Base-by-base conservation (phyloP, 768 basidiomycete genomes). In the Leucogyrophana mollusca region DNA sequence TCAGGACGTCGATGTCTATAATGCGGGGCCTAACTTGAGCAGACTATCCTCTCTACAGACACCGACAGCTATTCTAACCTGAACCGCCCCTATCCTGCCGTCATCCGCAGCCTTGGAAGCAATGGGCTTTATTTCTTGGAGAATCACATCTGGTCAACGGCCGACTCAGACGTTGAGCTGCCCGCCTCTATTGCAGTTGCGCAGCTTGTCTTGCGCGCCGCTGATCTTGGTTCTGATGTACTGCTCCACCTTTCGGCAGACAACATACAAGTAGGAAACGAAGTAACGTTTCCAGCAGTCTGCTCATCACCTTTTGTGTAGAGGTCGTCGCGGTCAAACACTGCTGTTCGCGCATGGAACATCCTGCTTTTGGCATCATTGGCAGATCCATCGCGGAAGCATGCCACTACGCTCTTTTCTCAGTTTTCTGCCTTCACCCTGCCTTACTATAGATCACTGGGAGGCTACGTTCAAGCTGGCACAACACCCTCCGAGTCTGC, bases 311-410 rank as follows among this genome's bases (percentile, higher is more conserved):
- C n/a, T 22, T 21, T 8, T 43, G 17, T 9, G 9, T 27, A 77
- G 76, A 72, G 68, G 65, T 45, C 55, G 7, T 54, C 64, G 9
- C 67, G 61, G 33, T 49, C 51, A 13, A 58, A 64, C 51, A 61
- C 74, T 20, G 64, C 66, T 27, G 66, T 86, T 2, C 77, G 82
- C 13, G 68, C 77, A 2, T 90, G 87, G 87, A 87, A 84, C 56
- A 60, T 85, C 25, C 58, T 90, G 16, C 62, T 76, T 0, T 62
- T 88, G 14, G 73, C 77, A 1, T 78, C 78, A 0, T 64, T 89
- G 30, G 62, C 72, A 50, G 72, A 70, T 47, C 56, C 57, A 22
- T 65, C 60, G 10, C 9, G 22, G 13, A 42, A 41, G 4, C 45
- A 53, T 33, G 57, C 59, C 33, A 70, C 47, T 52, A 59, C 73